phyloP scores from a whole-genome alignment of 1,139 yeast species.

The Lodderomyces oxycetoniae region DNA sequence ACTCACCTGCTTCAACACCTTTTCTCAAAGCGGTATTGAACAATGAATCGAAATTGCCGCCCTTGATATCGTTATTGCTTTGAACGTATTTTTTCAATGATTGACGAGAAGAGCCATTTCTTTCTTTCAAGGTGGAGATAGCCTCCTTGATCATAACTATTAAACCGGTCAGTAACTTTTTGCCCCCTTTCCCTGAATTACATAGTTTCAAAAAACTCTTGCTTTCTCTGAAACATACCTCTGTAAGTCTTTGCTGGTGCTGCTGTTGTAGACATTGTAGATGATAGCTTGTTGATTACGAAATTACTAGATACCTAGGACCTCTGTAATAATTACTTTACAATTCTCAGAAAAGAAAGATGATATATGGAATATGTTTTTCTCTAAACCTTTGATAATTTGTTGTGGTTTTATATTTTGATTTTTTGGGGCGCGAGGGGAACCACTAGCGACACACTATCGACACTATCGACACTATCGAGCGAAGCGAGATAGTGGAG shows the following conservation, averaged over 20 bases:
- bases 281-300: not conserved
- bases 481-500: too few relatives aligned
- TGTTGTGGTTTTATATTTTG: too few relatives aligned
- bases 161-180: constrained; percentile 2
- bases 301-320: too few relatives aligned
- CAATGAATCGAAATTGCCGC: constrained; percentile 65
- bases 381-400: too few relatives aligned
- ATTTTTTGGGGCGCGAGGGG: too few relatives aligned
- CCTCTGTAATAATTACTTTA: too few relatives aligned
- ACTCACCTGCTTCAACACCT: constrained; percentile 74
- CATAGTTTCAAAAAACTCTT: not conserved
- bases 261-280: constrained; percentile 25
- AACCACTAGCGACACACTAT: too few relatives aligned
- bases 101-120: constrained; percentile 80
- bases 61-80: constrained; percentile 55
- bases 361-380: too few relatives aligned
- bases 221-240: constrained; percentile 34
- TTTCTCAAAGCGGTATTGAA: constrained; percentile 77
- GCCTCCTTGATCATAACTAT: constrained; percentile 76
- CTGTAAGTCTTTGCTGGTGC: constrained; percentile 38
- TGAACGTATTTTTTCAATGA: constrained; percentile 71
- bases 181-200: not conserved
- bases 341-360: too few relatives aligned
- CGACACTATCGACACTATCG: too few relatives aligned
- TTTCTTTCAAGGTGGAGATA: constrained; percentile 64